A percentile compares a stretch with the other conserved stretches of the same genome.
phyloP scores from a whole-genome alignment of 371 early-diverging fungal genomes.

The Nosema muscidifuracis region DNA sequence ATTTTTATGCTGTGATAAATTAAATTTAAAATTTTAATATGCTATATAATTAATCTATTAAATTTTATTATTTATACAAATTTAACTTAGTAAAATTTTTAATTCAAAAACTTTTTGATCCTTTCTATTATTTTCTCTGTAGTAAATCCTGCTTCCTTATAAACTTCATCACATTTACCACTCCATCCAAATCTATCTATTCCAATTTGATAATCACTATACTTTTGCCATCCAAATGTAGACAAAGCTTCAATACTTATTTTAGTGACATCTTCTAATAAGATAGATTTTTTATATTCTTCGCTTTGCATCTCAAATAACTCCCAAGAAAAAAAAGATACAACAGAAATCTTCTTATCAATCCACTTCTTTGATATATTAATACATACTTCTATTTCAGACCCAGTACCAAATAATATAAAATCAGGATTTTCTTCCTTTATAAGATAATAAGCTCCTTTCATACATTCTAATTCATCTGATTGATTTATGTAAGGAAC shows the following conservation, averaged over 20 bases:
- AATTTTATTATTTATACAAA: too few relatives aligned
- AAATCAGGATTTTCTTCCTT: slow-evolving; percentile 71
- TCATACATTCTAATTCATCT: slow-evolving; percentile 66
- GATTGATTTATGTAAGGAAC: slow-evolving; percentile 78
- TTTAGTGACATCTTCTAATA: slow-evolving; percentile 71
- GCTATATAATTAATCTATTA: too few relatives aligned
- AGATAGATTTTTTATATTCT: slow-evolving; percentile 75
- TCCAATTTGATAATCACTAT: slow-evolving; percentile 80
- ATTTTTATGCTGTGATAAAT: too few relatives aligned
- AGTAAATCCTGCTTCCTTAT: slow-evolving; percentile 52
- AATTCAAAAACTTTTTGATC: slow-evolving; percentile 15
- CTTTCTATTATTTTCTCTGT: slow-evolving; percentile 44
- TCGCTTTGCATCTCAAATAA: slow-evolving; percentile 79
- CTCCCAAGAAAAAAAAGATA: slow-evolving; percentile 87
- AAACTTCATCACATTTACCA: slow-evolving; percentile 62
- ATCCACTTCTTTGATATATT: slow-evolving; percentile 71
- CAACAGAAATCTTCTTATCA: slow-evolving; percentile 68
- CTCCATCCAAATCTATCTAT: slow-evolving; percentile 87
- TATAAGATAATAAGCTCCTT: slow-evolving; percentile 55
- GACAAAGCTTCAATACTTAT: slow-evolving; percentile 84
- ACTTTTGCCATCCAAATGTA: slow-evolving; percentile 85
- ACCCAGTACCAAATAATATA: slow-evolving; percentile 80
- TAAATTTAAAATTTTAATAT: too few relatives aligned
- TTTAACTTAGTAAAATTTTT: too few relatives aligned
- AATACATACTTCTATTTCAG: slow-evolving; percentile 80